Base-by-base conservation (phyloP, 2,329 filamentous ascomycete genomes). In the Dactylellina cionopaga region DNA sequence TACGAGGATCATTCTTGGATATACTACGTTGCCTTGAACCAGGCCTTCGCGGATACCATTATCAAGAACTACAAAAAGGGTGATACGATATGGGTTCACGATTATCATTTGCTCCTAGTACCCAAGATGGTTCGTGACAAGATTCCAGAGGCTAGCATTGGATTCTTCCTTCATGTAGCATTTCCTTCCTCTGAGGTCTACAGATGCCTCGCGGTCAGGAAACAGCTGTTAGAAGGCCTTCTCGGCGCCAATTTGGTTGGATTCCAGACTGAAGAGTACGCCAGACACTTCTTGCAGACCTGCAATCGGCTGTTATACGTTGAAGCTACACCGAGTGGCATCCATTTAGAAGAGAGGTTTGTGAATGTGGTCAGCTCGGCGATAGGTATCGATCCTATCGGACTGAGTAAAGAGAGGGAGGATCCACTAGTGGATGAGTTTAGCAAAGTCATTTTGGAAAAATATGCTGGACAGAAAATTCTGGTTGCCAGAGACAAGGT, bases 141-240 rank as follows among this genome's bases (percentile, higher is more conserved):
- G 83, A 84, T 95, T 7, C 93, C 94, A 0, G 92, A 97, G 75
- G 94, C 94, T 13, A 91, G 96, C 82, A 97, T 98, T 77, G 94
- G 94, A 9, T 95, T 98, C 83, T 98, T 97, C 82, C 83, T 98
- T 13, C 94, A 98, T 79, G 92, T 94, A 25, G 92, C 94, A 0
- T 98, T 98, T 80, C 94, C 94, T 0, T 97, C 94, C 0, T 97
- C 94, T 0, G 94, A 98, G 78, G 92, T 98, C 0, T 98, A 98
- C 82, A 88, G 94, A 49, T 98, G 94, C 80, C 83, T 98, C 19
- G 91, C 94, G 1, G 89, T 92, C 9, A 90, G 94, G 68, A 93
- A 90, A 76, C 87, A 96, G 80, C 85, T 98, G 7, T 85, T 98
- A 1, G 90, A 96, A 76, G 94, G 95, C 62, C 94, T 98, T 84